These are phyloP conservation scores for Eleusine coracana DNA, from an alignment of 176 grass and related monocot species.

Conservation along the genomic window DNA sequence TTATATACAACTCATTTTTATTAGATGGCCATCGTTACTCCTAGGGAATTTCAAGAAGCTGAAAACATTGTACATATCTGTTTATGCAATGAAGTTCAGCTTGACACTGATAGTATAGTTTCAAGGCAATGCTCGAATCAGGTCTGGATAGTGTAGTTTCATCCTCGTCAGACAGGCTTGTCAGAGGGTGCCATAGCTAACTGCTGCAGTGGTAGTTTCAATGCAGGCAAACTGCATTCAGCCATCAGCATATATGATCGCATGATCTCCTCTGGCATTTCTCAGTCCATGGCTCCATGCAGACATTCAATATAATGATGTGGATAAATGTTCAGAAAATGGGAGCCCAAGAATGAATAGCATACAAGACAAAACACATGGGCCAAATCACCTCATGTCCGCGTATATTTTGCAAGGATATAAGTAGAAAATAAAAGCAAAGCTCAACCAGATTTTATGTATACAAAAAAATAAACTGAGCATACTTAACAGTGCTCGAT, in stretches of 20 bases:
- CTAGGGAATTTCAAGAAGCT: conserved; percentile 75
- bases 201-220: conserved; percentile 40
- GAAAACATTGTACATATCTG: conserved; percentile 67
- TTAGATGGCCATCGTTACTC: conserved; percentile 15
- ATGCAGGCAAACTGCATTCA: conserved; percentile 83
- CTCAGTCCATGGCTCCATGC: conserved; percentile 61
- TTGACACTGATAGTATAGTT: too few relatives aligned
- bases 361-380: too few relatives aligned
- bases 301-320: conserved; percentile 97
- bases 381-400: too few relatives aligned
- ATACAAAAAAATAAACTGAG: too few relatives aligned
- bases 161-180: not conserved
- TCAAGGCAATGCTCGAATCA: conserved; percentile 89
- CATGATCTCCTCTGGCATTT: conserved; percentile 69
- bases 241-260: conserved; percentile 71
- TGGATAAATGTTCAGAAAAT: conserved; percentile 20
- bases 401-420: too few relatives aligned
- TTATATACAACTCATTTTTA: not conserved
- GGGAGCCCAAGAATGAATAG: too few relatives aligned
- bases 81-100: conserved; percentile 58
- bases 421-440: too few relatives aligned
- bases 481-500: too few relatives aligned
- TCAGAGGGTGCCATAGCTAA: conserved; percentile 15
- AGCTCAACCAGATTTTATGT: too few relatives aligned
- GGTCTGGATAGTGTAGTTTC: conserved; percentile 47